phyloP scores from a whole-genome alignment of 257 asterid genomes.

The Solanum ahanhuiri region DNA sequence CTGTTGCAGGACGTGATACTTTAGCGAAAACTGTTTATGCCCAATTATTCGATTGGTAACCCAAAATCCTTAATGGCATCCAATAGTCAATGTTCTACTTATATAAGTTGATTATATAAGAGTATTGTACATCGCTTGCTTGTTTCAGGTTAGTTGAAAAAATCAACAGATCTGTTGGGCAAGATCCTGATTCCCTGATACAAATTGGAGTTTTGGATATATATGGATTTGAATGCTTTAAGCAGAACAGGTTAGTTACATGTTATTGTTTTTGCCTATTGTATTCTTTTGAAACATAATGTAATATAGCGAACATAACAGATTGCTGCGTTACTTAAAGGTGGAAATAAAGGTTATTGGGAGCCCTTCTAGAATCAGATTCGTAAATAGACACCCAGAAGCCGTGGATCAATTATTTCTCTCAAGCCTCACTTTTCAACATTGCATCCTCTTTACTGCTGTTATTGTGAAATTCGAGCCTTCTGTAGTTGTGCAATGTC shows the following conservation, averaged over 20 bases:
- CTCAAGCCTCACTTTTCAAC: neutral
- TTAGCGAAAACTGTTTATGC: constrained; percentile 95
- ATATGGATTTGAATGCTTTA: constrained; percentile 97
- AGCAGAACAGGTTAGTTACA: constrained; percentile 55
- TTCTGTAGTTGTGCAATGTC: neutral
- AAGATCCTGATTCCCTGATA: constrained; percentile 76
- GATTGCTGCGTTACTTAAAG: neutral
- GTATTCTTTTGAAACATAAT: neutral
- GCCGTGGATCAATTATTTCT: neutral
- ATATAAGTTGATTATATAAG: neutral
- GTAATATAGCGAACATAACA: neutral
- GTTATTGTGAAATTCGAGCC: neutral
- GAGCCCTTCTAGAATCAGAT: neutral
- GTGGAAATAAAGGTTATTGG: neutral
- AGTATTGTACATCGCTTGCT: neutral
- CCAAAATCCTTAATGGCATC: neutral
- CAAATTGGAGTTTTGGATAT: constrained; percentile 96
- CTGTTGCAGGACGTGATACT: constrained; percentile 94
- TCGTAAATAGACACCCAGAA: neutral
- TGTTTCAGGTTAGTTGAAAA: constrained; percentile 93
- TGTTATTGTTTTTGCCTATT: neutral
- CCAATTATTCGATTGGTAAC: constrained; percentile 69
- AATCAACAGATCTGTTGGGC: constrained; percentile 94
- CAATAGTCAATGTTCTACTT: neutral
- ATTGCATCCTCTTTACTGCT: neutral